Percentiles rank a stretch among this genome's conserved stretches.
Evolutionary conservation across 192 early-diverging fungal genomes (phyloP).

Genomic region (Podila horticola): DNA sequence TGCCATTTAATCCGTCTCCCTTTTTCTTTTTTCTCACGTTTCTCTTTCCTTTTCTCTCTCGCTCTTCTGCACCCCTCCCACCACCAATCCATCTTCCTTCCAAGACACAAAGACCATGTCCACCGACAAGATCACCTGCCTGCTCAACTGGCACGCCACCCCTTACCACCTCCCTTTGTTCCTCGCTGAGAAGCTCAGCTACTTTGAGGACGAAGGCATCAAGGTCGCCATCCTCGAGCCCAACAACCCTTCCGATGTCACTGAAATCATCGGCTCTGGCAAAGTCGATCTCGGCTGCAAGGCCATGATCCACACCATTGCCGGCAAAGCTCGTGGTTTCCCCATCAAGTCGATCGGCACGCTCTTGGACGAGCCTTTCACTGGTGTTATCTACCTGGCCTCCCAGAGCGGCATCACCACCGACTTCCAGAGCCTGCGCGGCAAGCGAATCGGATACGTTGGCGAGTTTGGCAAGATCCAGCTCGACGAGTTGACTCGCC

Average conservation of each 20-base stretch:
- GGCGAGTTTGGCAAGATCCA: conserved; percentile 75
- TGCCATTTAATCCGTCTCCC: not conserved
- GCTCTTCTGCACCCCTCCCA: not conserved
- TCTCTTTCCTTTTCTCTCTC: not conserved
- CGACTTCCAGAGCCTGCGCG: conserved; percentile 62
- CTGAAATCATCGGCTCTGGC: conserved; percentile 71
- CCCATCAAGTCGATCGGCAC: conserved; percentile 72
- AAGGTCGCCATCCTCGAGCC: conserved; percentile 76
- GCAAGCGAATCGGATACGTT: conserved; percentile 72
- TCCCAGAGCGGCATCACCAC: conserved; percentile 61
- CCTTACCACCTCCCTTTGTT: conserved; percentile 74
- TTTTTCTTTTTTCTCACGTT: not conserved
- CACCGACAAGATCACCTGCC: conserved; percentile 65
- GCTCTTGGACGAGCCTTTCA: conserved; percentile 72
- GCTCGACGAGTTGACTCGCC: conserved; percentile 63
- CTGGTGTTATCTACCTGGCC: conserved; percentile 68
- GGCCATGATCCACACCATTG: conserved; percentile 79
- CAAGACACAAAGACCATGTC: conserved; percentile 43
- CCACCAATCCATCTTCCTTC: not conserved
- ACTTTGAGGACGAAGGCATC: conserved; percentile 67
- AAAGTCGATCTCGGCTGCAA: conserved; percentile 72
- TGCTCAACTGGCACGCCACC: conserved; percentile 68
- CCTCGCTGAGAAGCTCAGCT: conserved; percentile 70
- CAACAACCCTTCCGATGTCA: conserved; percentile 71
- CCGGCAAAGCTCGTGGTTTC: conserved; percentile 70